phyloP scores from a whole-genome alignment of 1,139 yeast genomes.

The Taiozyma sp. region DNA sequence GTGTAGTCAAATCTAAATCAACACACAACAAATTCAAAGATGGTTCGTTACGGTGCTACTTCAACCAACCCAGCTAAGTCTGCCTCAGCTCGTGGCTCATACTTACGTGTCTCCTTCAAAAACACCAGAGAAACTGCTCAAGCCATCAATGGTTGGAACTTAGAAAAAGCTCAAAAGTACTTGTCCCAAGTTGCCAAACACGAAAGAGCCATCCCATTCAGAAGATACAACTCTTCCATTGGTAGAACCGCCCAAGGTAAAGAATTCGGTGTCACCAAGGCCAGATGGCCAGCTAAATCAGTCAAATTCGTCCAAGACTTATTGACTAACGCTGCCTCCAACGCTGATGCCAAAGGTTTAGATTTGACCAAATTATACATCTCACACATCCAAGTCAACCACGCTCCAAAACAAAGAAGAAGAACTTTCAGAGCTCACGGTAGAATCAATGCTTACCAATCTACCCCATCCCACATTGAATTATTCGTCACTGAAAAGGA shows the following conservation, averaged over 20 bases:
- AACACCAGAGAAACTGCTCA: constrained; percentile 99
- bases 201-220: constrained; percentile 99
- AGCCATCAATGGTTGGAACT: constrained; percentile 97
- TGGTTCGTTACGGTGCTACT: constrained; percentile 97
- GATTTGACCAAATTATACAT: constrained; percentile 91
- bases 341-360: constrained; percentile 99
- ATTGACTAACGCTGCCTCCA: constrained; percentile 96
- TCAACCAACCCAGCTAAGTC: constrained; percentile 99
- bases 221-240: constrained; percentile 94
- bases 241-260: constrained; percentile 99
- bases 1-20: background rate
- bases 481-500: constrained; percentile 93
- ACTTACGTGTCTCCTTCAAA: constrained; percentile 99
- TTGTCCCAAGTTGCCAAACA: constrained; percentile 95
- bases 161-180: constrained; percentile 94
- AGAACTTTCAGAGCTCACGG: constrained; percentile 99
- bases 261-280: constrained; percentile 99
- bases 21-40: constrained; percentile 27
- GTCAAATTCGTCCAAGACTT: constrained; percentile 94
- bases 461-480: constrained; percentile 99
- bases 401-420: constrained; percentile 99
- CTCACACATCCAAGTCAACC: constrained; percentile 99
- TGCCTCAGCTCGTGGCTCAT: constrained; percentile 99
- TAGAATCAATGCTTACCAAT: constrained; percentile 98
- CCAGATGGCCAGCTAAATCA: constrained; percentile 99